Conservation (phyloP, 1,284 basidiomycete genomes). For the Ustilago shanxiensis region DNA sequence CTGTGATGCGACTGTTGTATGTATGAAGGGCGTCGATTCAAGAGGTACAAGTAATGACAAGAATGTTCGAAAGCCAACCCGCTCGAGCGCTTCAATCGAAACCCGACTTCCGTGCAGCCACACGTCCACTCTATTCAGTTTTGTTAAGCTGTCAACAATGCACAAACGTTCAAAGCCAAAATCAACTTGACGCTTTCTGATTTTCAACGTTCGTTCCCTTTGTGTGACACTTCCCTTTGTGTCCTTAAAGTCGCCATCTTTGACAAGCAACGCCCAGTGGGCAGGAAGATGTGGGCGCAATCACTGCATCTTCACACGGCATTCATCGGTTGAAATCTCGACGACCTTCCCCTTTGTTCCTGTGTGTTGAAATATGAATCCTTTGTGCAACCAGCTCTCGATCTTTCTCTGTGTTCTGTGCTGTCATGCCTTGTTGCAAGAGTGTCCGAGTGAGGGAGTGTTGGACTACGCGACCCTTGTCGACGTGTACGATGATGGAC, state of each 20-base stretch:
- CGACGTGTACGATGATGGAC: constrained; percentile 4
- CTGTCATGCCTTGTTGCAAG: no score
- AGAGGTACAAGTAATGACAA: background rate
- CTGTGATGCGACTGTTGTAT: background rate
- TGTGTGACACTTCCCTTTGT: constrained; percentile 9
- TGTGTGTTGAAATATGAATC: background rate
- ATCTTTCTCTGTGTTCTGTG: background rate
- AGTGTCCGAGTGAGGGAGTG: background rate
- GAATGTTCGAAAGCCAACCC: background rate
- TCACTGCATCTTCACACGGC: background rate
- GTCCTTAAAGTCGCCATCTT: background rate
- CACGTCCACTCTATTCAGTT: background rate
- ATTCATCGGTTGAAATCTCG: background rate
- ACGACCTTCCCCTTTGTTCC: constrained; percentile 6
- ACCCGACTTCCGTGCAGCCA: background rate
- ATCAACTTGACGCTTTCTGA: background rate
- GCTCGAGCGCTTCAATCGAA: background rate
- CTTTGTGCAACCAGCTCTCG: background rate
- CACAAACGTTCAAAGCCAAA: background rate
- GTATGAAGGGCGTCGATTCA: background rate
- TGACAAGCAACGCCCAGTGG: constrained; percentile 7
- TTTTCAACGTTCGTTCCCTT: background rate
- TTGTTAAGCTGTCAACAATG: constrained; percentile 1
- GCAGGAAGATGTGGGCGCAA: background rate
- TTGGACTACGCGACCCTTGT: constrained; percentile 3